Evolutionary conservation across 192 early-diverging fungal species (phyloP).

Genomic region (Backusella morwellensis): DNA sequence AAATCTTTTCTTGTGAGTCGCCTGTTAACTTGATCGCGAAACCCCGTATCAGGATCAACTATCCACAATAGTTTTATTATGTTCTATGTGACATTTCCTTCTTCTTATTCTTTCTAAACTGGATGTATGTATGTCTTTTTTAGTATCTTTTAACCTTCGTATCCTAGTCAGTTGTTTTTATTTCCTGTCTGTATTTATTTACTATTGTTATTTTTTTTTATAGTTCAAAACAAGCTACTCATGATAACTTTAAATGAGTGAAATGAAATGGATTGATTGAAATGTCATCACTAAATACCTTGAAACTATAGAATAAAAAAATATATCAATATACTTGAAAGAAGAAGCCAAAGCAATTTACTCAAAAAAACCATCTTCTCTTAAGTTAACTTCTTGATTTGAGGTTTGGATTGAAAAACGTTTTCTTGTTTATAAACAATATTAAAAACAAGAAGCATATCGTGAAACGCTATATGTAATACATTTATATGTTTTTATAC

Average conservation of each 20-base stretch:
- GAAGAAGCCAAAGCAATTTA: not conserved
- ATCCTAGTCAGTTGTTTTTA: not conserved
- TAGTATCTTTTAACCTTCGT: not conserved
- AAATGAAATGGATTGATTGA: not conserved
- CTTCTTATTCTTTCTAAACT: not conserved
- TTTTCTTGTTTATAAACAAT: too few relatives aligned
- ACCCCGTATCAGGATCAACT: not conserved
- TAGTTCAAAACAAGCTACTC: not conserved
- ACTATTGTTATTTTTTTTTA: not conserved
- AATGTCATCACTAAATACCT: not conserved
- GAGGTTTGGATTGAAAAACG: too few relatives aligned
- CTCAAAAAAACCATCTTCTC: too few relatives aligned
- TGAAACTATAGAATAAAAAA: not conserved
- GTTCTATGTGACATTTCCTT: not conserved
- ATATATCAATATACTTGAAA: not conserved
- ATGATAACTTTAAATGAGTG: not conserved
- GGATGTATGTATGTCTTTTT: not conserved
- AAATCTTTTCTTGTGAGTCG: not conserved
- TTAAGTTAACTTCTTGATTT: too few relatives aligned
- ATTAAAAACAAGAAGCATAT: too few relatives aligned
- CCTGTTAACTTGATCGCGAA: not conserved
- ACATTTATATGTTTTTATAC: too few relatives aligned
- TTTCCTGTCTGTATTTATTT: not conserved
- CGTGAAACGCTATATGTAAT: too few relatives aligned
- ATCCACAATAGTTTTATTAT: not conserved